phyloP scores from a whole-genome alignment of 441 rosid genomes.

The Populus hybrid region DNA sequence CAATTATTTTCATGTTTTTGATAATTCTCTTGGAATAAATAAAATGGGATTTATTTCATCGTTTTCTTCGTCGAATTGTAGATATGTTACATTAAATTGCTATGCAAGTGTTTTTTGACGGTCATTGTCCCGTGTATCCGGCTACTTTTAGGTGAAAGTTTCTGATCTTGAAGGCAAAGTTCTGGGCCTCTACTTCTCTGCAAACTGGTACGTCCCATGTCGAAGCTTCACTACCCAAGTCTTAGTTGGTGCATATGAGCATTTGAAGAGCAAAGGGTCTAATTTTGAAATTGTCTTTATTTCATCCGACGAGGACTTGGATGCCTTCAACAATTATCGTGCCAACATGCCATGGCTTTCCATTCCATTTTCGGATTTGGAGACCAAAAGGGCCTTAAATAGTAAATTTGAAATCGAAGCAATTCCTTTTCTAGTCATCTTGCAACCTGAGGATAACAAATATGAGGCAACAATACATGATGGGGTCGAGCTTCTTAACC shows the following conservation, averaged over 20 bases:
- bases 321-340: conserved; percentile 45
- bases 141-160: conserved; percentile 36
- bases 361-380: conserved; percentile 53
- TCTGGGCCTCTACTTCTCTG: conserved; percentile 58
- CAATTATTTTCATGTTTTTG: not conserved
- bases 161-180: conserved; percentile 50
- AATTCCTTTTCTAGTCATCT: conserved; percentile 48
- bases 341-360: conserved; percentile 62
- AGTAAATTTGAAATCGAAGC: conserved; percentile 47
- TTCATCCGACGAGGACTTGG: conserved; percentile 52
- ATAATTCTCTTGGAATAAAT: not conserved
- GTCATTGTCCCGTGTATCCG: not conserved
- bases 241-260: conserved; percentile 33
- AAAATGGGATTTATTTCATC: not conserved
- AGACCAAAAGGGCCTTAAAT: conserved; percentile 46
- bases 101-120: not conserved
- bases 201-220: conserved; percentile 62
- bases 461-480: conserved; percentile 29
- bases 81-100: not conserved
- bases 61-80: not conserved
- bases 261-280: conserved; percentile 35
- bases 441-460: conserved; percentile 42
- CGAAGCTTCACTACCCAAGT: conserved; percentile 40
- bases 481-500: conserved; percentile 47
- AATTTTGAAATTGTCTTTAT: conserved; percentile 51